Conservation (phyloP, 78 protist species). For the Pigoraptor vietnamica region DNA sequence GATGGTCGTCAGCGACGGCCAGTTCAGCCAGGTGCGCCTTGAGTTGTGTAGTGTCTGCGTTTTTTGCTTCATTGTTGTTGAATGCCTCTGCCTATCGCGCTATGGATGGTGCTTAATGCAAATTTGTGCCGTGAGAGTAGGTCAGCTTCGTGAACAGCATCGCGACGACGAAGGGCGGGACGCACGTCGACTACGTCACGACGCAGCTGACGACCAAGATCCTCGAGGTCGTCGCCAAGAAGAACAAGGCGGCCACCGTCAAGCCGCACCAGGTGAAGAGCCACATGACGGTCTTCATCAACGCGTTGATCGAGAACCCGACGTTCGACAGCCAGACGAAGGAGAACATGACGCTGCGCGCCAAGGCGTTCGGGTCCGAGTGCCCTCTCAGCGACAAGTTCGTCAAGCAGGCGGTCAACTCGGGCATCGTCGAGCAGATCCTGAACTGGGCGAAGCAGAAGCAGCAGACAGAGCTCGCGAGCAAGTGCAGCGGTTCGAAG, state of each 20-base stretch:
- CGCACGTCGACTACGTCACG: conserved; percentile 83
- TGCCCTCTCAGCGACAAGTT: conserved; percentile 30
- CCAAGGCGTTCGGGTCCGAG: conserved; percentile 74
- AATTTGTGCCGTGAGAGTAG: conserved; percentile 26
- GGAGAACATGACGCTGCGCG: conserved; percentile 74
- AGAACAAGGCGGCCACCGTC: conserved; percentile 54
- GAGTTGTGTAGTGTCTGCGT: background rate
- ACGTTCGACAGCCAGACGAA: conserved; percentile 96
- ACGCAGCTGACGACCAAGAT: conserved; percentile 48
- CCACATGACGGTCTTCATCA: conserved; percentile 85
- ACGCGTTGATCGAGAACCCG: conserved; percentile 95
- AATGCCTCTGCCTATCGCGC: too few relatives aligned
- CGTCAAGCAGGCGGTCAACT: conserved; percentile 52
- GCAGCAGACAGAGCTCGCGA: conserved; percentile 14
- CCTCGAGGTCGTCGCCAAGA: conserved; percentile 27
- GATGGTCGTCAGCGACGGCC: background rate
- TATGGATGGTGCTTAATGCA: too few relatives aligned
- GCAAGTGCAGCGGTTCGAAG: conserved; percentile 4
- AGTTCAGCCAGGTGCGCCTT: background rate
- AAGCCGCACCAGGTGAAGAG: conserved; percentile 69
- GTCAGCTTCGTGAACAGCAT: conserved; percentile 95
- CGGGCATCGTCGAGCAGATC: conserved; percentile 64
- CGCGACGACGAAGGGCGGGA: conserved; percentile 93
- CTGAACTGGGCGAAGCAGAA: conserved; percentile 62
- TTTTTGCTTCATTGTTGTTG: too few relatives aligned